Conservation (phyloP, 2,329 filamentous ascomycete species). For the Bisporella sp. region DNA sequence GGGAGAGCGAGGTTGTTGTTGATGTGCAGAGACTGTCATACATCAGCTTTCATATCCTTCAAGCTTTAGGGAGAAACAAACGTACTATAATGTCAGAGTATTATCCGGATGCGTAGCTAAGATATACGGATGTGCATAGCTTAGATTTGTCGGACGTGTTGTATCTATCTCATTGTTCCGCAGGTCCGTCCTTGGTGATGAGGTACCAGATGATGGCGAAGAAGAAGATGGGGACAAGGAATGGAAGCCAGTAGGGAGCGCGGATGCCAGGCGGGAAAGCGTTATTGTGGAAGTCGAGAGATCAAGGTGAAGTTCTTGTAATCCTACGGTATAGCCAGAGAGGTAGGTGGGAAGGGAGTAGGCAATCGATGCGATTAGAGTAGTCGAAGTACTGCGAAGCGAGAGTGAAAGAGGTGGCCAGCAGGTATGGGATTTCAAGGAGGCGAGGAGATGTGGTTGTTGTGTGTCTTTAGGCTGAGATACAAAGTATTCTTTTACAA, state of each 20-base stretch:
- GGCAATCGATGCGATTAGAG: slow-evolving; percentile 74
- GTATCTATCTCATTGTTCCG: too few relatives aligned
- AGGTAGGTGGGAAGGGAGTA: slow-evolving; percentile 74
- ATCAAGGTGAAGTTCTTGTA: slow-evolving; percentile 76
- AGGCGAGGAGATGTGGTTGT: slow-evolving; percentile 54
- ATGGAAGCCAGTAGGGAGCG: slow-evolving; percentile 40
- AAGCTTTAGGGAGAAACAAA: too few relatives aligned
- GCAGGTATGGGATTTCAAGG: slow-evolving; percentile 73
- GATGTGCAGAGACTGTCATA: slow-evolving; percentile 47
- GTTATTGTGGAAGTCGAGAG: slow-evolving; percentile 27
- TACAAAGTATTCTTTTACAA: background rate
- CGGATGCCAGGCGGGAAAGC: slow-evolving; percentile 41
- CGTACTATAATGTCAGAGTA: slow-evolving; percentile 56
- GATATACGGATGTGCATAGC: slow-evolving; percentile 59
- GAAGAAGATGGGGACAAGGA: slow-evolving; percentile 19
- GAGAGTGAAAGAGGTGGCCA: slow-evolving; percentile 76
- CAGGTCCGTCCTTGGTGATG: slow-evolving; percentile 28
- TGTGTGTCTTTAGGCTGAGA: background rate
- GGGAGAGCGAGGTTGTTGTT: slow-evolving; percentile 44
- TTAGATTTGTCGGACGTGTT: slow-evolving; percentile 21
- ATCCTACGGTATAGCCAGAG: slow-evolving; percentile 79
- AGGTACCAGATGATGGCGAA: slow-evolving; percentile 4
- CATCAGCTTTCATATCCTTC: too few relatives aligned
- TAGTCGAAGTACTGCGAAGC: slow-evolving; percentile 57
- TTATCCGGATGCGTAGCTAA: slow-evolving; percentile 64